Evolutionary conservation across 192 early-diverging fungal genomes (phyloP), one percentile per base, ranked within the genome.

Genomic region (Mycoemilia scoparia): DNA sequence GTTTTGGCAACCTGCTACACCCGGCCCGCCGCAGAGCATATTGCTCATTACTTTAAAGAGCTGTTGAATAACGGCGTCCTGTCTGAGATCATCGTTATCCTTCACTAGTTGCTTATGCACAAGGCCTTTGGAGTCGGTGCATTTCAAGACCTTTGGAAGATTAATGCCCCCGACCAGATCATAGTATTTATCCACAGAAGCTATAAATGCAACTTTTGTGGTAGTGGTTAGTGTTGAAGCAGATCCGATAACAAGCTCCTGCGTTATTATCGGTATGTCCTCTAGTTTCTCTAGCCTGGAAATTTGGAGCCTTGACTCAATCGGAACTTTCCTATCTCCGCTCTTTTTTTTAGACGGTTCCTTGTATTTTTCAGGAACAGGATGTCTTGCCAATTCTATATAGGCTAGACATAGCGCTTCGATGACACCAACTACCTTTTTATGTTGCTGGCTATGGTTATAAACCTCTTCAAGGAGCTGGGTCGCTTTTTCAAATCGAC

Each of bases 41-140:
- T 45, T 28, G 42, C 80, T 78, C 40, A 79, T 64, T 12, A 78
- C 61, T 5, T 18, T 33, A 43, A 83, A 83, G 9, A 83, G 64
- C 38, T 73, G 73, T 34, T 67, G 56, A 5, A 83, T 62, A 8
- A 77, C 61, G 2, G 74, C 73, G 35, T 83, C 79, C 50, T 83
- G 79, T n/a, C 79, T 62, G 39, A 83, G 34, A 32, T 84, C 80
- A 46, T 84, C 80, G 21, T 54, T 55, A 25, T 66, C 66, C 49
- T 70, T 70, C 29, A 70, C 68, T 12, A 66, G 46, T 44, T 66
- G 63, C 39, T 55, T 59, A 44, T 66, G 54, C 12, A 45, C 49
- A 25, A 21, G 32, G 21, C 63, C 63, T 18, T 66, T 46, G n/a
- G 41, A 43, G 21, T 57, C 63, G 14, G 49, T 24, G 16, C 54